Conservation (phyloP, 768 basidiomycete species). For the Xerocomellus amylosporus region DNA sequence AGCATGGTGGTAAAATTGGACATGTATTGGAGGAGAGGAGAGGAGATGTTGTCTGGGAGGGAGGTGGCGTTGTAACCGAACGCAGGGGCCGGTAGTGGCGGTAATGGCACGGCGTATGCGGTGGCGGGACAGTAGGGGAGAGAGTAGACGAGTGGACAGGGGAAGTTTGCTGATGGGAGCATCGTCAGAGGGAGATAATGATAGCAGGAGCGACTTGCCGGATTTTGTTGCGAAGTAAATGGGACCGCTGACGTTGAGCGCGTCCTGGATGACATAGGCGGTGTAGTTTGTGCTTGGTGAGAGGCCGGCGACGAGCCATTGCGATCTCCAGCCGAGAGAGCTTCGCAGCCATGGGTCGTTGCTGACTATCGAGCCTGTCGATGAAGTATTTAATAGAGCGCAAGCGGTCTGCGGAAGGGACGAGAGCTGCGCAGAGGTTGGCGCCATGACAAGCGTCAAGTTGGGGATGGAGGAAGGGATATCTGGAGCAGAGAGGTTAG, state of each 20-base stretch:
- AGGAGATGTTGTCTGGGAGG: conserved; percentile 48
- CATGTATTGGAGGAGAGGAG: conserved; percentile 54
- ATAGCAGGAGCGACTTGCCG: conserved; percentile 36
- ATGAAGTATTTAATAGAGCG: conserved; percentile 43
- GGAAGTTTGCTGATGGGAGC: conserved; percentile 47
- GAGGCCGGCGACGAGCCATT: conserved; percentile 64
- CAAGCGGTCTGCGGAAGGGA: conserved; percentile 58
- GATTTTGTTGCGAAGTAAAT: conserved; percentile 77
- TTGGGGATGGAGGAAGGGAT: conserved; percentile 44
- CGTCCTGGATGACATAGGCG: conserved; percentile 58
- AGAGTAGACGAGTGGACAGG: conserved; percentile 66
- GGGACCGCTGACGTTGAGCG: conserved; percentile 59
- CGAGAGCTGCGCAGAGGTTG: conserved; percentile 43
- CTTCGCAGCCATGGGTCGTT: conserved; percentile 58
- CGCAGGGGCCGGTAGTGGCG: conserved; percentile 42
- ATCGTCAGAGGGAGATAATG: neutral
- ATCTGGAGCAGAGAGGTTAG: conserved; percentile 46
- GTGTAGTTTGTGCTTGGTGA: conserved; percentile 75
- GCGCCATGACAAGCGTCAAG: conserved; percentile 54
- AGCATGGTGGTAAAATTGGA: conserved; percentile 75
- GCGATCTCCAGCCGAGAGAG: conserved; percentile 57
- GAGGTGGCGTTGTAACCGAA: conserved; percentile 48
- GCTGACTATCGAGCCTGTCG: conserved; percentile 40
- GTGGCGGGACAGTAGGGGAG: conserved; percentile 74
- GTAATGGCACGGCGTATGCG: conserved; percentile 68